Evolutionary conservation across 495 filamentous ascomycete genomes (phyloP), one percentile per base, ranked within the genome.

Genomic region (Schizothecium vesticola): DNA sequence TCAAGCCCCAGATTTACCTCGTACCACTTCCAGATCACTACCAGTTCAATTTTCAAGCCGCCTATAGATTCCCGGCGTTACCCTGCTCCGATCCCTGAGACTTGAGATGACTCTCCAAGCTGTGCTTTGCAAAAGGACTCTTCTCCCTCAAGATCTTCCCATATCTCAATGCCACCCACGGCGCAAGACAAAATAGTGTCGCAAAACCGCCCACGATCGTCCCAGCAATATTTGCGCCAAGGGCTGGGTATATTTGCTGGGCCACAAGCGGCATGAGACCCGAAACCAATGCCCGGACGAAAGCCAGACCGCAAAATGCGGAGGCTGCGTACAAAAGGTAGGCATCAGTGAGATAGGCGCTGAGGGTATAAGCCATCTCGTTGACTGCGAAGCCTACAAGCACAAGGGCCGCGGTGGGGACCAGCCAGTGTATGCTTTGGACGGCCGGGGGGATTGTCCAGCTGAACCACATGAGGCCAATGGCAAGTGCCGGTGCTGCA

Each of bases 301-400:
- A 78, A 0, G 80, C 74, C 63, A 87, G 68, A 0, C 83, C 80
- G 10, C 84, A 83, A 56, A 83, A 82, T 3, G 80, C 85, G 63
- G 83, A 85, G 0, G 83, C 82, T 0, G 83, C 81, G 68, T 84
- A 86, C 51, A 79, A 79, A 11, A 81, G 75, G 67, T 87, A 88
- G 23, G 80, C 76, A 71, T 87, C 84, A 19, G 83, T 81, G 13
- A 88, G 76, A 66, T 88, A 88, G 1, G 82, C 83, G 21, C 80
- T 77, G 0, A 87, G 74, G 16, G 81, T 79, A 1, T 77, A 82
- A 19, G 79, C 80, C 51, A 86, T 74, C 70, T 87, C 85, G 24
- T 83, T 84, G 33, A 82, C 72, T 0, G 83, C 82, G 69, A 82
- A 86, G 0, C 85, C 84, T 19, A 85, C 75, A 7, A 81, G 70